Base-by-base conservation (phyloP, 1,284 basidiomycete species). In the Ustilago esculenta region DNA sequence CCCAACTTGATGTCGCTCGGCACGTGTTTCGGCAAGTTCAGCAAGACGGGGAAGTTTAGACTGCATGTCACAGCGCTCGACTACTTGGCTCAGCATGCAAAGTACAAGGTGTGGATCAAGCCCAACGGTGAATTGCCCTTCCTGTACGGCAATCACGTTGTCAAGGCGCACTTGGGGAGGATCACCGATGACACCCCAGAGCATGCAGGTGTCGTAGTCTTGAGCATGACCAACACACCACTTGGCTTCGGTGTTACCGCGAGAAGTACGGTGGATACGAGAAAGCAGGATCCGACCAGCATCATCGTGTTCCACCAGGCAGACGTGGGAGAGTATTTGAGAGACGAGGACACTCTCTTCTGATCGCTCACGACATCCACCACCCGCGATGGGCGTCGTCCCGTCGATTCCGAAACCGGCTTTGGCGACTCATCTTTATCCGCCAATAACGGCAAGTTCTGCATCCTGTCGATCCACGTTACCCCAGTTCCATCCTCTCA, bases 61-160 rank as follows among this genome's bases (percentile, higher is more conserved):
- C 86, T 99, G 64, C 94, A 98, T 78, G 89, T 99, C 72, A 97
- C 94, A 1, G 87, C 91, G 15, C 85, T 99, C 57, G 96, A 98
- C 81, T 91, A 92, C 81, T 84, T 99, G 50, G 92, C 93, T 2
- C 92, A 96, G 81, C 97, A 97, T 82, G 95, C 96, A 21, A 98
- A 96, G 84, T 94, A 94, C 86, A 98, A 98, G 87, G 88, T 98
- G 32, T 99, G 96, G 96, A 95, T 98, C 83, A 99, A 99, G 84
- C 91, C 94, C 14, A 96, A 98, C 70, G 96, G 96, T 79, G 96
- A 99, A 84, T 93, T 98, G 88, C 96, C 96, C 2, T 99, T 97
- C 86, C 84, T 99, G 45, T 99, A 98, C 80, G 96, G 96, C 54
- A 98, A 98, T 82, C 94, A 99, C 85, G 91, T 98, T 63, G 88